Evolutionary conservation across 1,139 yeast genomes (phyloP).

Genomic region (Sporopachydermia cereana): DNA sequence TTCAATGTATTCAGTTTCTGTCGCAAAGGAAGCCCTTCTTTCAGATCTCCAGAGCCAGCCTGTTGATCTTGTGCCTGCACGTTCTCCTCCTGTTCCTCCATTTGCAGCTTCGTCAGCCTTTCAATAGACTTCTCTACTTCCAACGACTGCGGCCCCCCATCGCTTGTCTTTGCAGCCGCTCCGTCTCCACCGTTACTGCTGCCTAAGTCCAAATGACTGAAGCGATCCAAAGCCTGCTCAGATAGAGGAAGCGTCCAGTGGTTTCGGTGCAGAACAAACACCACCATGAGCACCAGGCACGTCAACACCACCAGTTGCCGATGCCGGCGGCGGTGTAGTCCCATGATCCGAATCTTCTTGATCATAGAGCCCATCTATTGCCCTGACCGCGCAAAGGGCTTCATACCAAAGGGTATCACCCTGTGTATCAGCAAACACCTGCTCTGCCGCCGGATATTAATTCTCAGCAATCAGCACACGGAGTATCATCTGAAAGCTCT

Average conservation of each 20-base stretch:
- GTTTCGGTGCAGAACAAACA: not conserved
- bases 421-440: too few relatives aligned
- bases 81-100: not conserved
- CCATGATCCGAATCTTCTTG: not conserved
- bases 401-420: too few relatives aligned
- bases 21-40: not conserved
- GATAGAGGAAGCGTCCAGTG: not conserved
- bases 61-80: not conserved
- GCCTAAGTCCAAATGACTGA: not conserved
- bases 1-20: not conserved
- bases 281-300: not conserved
- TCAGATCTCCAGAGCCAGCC: not conserved
- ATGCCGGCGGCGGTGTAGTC: not conserved
- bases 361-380: not conserved
- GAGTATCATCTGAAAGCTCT: too few relatives aligned
- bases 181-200: too few relatives aligned
- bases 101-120: not conserved
- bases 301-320: constrained; percentile 1
- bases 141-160: not conserved
- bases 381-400: too few relatives aligned
- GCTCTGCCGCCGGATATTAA: too few relatives aligned
- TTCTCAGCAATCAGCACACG: too few relatives aligned
- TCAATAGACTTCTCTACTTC: constrained; percentile 2
- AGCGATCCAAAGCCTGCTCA: not conserved
- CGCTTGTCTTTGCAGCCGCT: not conserved